Evolutionary conservation across 2,329 filamentous ascomycete genomes (phyloP), one percentile per base, ranked within the genome.

Genomic region (Alternaria gansuensis): DNA sequence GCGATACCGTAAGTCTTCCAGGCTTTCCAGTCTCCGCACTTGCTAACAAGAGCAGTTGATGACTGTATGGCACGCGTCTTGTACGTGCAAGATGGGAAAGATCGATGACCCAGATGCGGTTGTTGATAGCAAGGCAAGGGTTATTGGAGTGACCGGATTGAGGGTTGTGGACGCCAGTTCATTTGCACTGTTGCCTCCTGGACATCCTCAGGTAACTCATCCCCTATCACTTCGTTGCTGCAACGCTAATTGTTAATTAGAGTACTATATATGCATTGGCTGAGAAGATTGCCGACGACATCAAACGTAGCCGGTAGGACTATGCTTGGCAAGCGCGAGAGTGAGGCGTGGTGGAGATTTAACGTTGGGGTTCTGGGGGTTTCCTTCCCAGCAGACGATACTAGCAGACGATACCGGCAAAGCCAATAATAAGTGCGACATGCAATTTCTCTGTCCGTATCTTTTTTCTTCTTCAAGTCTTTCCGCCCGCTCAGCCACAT

Each of bases 101-200:
- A 29, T n/a, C 1, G 64, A 68, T 31, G 72, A 79, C 54, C 50
- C 57, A 11, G 67, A 64, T 43, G 76, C 77, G 3, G 75, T 78
- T 2, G 66, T 77, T 7, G 77, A 79, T 61, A 66, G 61, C 9
- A 69, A 71, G 43, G 75, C 64, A 7, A 64, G 67, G 24, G 77
- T 79, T 0, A 69, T 73, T 54, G 76, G 77, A 2, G 71, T 77
- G 3, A 40, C 65, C 11, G 62, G 66, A 4, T 51, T 79, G 55
- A 60, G 77, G 33, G 73, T 79, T 4, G 72, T 79, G 11, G 77
- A 79, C 66, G 70, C 73, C 5, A 65, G 59, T 17, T 62, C 65
- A 21, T 72, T 78, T 33, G 63, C 75, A 0, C 60, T 77, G 8
- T 54, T 75, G n/a, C 75, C 75, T 24, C 76, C 77, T 2, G 77